Evolutionary conservation across 1,139 yeast species (phyloP).

Genomic region (Diutina ranongensis): DNA sequence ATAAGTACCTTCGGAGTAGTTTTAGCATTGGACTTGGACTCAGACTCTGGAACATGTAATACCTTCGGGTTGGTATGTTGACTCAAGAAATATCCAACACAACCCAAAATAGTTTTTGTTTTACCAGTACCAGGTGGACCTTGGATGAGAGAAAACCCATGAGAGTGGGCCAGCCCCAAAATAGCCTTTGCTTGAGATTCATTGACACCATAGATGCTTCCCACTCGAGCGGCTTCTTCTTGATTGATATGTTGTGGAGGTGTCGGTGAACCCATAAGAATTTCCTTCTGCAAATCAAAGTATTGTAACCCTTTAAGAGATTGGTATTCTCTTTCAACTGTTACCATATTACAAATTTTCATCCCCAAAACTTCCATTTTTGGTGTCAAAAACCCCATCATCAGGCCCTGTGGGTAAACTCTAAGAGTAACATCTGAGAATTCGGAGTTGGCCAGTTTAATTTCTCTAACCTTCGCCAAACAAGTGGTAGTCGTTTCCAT

Average conservation of each 20-base stretch:
- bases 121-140: slow-evolving; percentile 99
- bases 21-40: slow-evolving; percentile 6
- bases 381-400: slow-evolving; percentile 50
- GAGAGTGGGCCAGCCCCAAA: slow-evolving; percentile 50
- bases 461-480: slow-evolving; percentile 66
- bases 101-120: slow-evolving; percentile 90
- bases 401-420: slow-evolving; percentile 39
- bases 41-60: slow-evolving; percentile 23
- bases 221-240: slow-evolving; percentile 26
- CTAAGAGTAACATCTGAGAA: slow-evolving; percentile 65
- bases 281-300: slow-evolving; percentile 59
- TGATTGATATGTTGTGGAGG: slow-evolving; percentile 23
- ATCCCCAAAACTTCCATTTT: slow-evolving; percentile 53
- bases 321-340: slow-evolving; percentile 86
- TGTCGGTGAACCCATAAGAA: slow-evolving; percentile 56
- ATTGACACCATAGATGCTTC: slow-evolving; percentile 50
- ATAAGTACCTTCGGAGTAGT: slow-evolving; percentile 44
- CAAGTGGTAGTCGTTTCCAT: slow-evolving; percentile 32
- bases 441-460: slow-evolving; percentile 55
- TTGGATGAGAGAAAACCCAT: slow-evolving; percentile 85
- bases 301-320: slow-evolving; percentile 73
- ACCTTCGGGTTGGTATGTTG: slow-evolving; percentile 15
- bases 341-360: slow-evolving; percentile 75
- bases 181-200: slow-evolving; percentile 87
- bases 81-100: slow-evolving; percentile 64